Percentiles rank a stretch among this genome's conserved stretches.
Evolutionary conservation across 495 filamentous ascomycete genomes (phyloP).

Genomic region (Penicillium coprophilum): DNA sequence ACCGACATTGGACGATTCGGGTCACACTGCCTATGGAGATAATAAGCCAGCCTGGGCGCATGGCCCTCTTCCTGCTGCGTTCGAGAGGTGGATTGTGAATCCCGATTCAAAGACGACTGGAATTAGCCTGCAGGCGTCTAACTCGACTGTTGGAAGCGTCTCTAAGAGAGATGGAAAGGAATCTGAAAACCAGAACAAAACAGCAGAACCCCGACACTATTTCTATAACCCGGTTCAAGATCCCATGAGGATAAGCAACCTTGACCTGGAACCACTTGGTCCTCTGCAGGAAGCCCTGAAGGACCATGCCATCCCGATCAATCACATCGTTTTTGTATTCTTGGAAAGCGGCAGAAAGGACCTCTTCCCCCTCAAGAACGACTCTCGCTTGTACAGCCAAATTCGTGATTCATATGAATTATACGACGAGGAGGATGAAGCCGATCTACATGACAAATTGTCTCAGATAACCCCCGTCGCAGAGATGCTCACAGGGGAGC

Average conservation of each 20-base stretch:
- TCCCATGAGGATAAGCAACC: constrained; percentile 45
- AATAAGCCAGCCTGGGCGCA: constrained; percentile 20
- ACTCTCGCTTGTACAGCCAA: constrained; percentile 37
- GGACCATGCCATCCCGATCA: constrained; percentile 33
- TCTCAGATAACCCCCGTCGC: constrained; percentile 23
- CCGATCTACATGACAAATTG: constrained; percentile 23
- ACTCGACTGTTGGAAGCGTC: background rate
- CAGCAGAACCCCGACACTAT: constrained; percentile 12
- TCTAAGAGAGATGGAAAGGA: background rate
- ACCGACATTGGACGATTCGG: constrained; percentile 4
- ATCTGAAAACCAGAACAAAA: background rate
- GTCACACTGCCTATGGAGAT: constrained; percentile 20
- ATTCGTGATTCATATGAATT: constrained; percentile 41
- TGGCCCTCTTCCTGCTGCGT: constrained; percentile 21
- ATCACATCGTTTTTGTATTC: constrained; percentile 44
- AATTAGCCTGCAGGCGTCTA: background rate
- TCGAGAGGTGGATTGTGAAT: constrained; percentile 21
- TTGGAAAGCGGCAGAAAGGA: constrained; percentile 50
- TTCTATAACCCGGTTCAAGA: constrained; percentile 44
- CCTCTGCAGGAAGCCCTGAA: constrained; percentile 32
- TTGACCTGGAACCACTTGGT: constrained; percentile 35
- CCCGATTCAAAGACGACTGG: background rate
- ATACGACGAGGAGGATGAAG: constrained; percentile 30
- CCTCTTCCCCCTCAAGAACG: constrained; percentile 45
- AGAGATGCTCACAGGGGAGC: constrained; percentile 38